These are phyloP conservation scores for Fusarium tanahbumbuense DNA, from an alignment of 2,329 filamentous ascomycete genomes.

Conservation along the genomic window DNA sequence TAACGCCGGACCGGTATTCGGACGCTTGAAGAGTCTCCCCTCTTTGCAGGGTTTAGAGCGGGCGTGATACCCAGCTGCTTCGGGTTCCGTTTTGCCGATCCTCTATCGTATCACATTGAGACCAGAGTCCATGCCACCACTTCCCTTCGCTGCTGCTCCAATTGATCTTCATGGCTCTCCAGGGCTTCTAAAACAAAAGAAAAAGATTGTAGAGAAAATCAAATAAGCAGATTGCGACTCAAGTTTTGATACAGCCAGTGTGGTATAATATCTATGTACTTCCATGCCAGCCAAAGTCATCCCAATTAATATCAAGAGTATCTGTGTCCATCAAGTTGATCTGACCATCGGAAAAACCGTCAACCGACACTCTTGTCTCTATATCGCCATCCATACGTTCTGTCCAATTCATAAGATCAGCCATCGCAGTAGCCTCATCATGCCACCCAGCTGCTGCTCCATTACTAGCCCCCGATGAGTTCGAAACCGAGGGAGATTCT, in stretches of 20 bases:
- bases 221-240: not conserved
- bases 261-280: not conserved
- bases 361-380: not conserved
- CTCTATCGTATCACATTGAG: not conserved
- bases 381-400: not conserved
- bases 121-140: not conserved
- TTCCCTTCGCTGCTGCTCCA: not conserved
- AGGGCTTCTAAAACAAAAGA: not conserved
- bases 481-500: not conserved
- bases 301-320: not conserved
- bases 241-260: not conserved
- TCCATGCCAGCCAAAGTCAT: not conserved
- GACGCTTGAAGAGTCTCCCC: not conserved
- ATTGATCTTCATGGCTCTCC: not conserved
- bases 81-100: not conserved
- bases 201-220: accelerated
- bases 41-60: not conserved
- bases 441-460: not conserved
- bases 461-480: not conserved
- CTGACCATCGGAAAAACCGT: not conserved
- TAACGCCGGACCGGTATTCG: not conserved
- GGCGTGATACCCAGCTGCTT: not conserved
- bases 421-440: not conserved
- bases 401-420: not conserved
- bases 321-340: not conserved